Base-by-base conservation (phyloP, 2,329 filamentous ascomycete species). In the Verticillium nonalfalfae region DNA sequence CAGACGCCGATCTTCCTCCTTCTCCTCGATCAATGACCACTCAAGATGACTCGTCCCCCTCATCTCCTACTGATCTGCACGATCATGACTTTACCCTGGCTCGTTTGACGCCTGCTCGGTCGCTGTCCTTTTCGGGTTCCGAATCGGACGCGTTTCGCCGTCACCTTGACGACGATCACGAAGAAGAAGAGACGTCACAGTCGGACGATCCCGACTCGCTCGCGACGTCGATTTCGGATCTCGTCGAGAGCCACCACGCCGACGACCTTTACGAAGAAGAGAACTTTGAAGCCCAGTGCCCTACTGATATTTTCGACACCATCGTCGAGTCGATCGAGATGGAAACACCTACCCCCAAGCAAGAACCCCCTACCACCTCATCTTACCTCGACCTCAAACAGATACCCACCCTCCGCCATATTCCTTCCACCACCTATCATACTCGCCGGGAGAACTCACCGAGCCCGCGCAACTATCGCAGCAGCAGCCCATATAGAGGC, bases 1-100 rank as follows among this genome's bases (percentile, higher is more conserved):
- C 64, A 45, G 61, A 67, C n/a, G 70, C 69, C 45, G 70, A 75
- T 57, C 70, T 79, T 1, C 76, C 77, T 9, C 75, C 75, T 6
- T 79, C 82, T 40, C 79, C 81, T 60, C 77, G 78, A 59, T 84
- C 82, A 3, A 79, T 83, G 68, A 79, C 76, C n/a, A 76, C 75
- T 63, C 78, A 73, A 56, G 79, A 79, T 10, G 77, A 81, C 35
- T 78, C 77, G 15, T 75, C 74, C 14, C 74, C 70, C 54, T 70
- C 74, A 5, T 77, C 76, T 3, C 73, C 75, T 5, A 71, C 68
- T 15, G 64, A 68, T 33, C 70, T 71, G n/a, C 64, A 72, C 59
- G 62, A 75, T 65, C 61, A 70, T 68, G 60, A 76, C 68, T 70
- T 74, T 70, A 64, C 64, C 36, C 62, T 73, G 38, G 62, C 68